Percentiles rank a stretch among this genome's conserved stretches.
phyloP scores from a whole-genome alignment of 345 rosid species.

The Alliaria petiolata region DNA sequence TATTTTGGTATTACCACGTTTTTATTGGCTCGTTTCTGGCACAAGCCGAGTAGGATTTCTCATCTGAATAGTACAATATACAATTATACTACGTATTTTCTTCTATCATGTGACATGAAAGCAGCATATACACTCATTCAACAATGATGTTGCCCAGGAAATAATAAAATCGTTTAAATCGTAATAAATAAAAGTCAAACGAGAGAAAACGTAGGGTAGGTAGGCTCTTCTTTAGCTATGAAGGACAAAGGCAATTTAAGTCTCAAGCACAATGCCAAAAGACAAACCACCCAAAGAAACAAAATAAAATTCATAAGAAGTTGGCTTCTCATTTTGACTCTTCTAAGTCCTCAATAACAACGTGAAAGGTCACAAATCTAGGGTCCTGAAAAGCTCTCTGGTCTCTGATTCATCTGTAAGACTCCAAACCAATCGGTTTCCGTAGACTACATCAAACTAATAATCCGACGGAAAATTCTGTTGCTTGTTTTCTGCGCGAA shows the following conservation, averaged over 20 bases:
- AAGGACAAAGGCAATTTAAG: slow-evolving; percentile 11
- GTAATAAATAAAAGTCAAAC: slow-evolving; percentile 22
- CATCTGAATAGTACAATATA: background rate
- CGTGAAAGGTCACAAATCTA: slow-evolving; percentile 15
- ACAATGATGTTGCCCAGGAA: background rate
- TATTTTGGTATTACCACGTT: background rate
- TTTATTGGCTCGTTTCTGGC: background rate
- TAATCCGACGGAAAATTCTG: background rate
- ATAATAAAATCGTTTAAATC: background rate
- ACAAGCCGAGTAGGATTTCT: slow-evolving; percentile 7
- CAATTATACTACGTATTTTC: background rate
- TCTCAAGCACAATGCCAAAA: slow-evolving; percentile 22
- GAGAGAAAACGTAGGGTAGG: background rate
- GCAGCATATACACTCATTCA: background rate
- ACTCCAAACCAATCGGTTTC: slow-evolving; percentile 1
- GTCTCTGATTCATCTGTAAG: background rate
- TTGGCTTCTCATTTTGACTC: slow-evolving; percentile 19
- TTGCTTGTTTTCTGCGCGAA: background rate
- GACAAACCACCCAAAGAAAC: slow-evolving; percentile 7
- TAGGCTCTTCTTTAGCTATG: background rate
- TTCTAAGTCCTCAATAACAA: slow-evolving; percentile 17
- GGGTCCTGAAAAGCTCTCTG: slow-evolving; percentile 2
- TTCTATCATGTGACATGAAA: background rate
- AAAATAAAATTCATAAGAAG: background rate
- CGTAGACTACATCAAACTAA: slow-evolving; percentile 19